These are phyloP conservation scores for Candida insectorum DNA, from an alignment of 805 yeast species.

Conservation along the genomic window DNA sequence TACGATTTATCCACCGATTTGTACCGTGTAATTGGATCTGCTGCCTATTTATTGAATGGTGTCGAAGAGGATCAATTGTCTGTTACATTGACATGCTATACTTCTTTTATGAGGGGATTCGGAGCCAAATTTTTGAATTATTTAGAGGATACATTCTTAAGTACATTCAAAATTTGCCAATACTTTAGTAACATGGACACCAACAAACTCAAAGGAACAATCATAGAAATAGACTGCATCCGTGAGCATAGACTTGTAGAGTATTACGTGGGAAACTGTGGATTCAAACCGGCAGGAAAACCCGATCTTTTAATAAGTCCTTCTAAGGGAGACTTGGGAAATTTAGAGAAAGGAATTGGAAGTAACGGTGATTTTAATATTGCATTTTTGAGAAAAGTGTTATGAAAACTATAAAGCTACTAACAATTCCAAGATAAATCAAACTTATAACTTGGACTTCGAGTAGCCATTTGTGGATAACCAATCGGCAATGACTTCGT, in stretches of 20 bases:
- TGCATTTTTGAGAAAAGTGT: too few relatives aligned
- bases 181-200: constrained; percentile 12
- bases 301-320: constrained; percentile 14
- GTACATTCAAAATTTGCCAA: constrained; percentile 5
- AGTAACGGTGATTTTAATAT: constrained; percentile 41
- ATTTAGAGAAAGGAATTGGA: constrained; percentile 36
- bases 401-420: constrained; percentile 2
- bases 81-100: constrained; percentile 50
- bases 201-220: background rate
- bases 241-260: constrained; percentile 46
- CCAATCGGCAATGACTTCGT: constrained; percentile 45
- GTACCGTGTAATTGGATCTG: constrained; percentile 24
- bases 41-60: constrained; percentile 15
- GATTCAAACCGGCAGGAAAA: constrained; percentile 27
- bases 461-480: constrained; percentile 36
- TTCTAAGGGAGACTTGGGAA: constrained; percentile 14
- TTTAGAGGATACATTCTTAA: constrained; percentile 14
- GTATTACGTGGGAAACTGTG: constrained; percentile 41
- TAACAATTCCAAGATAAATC: too few relatives aligned
- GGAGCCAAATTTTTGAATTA: constrained; percentile 29
- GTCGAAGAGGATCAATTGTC: constrained; percentile 1
- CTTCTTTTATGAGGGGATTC: constrained; percentile 46
- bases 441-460: constrained; percentile 5
- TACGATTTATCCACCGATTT: constrained; percentile 16
- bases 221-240: constrained; percentile 40